Percentiles rank a stretch among this genome's conserved stretches.
Evolutionary conservation across 768 basidiomycete species (phyloP).

Genomic region (Suillus brevipes): DNA sequence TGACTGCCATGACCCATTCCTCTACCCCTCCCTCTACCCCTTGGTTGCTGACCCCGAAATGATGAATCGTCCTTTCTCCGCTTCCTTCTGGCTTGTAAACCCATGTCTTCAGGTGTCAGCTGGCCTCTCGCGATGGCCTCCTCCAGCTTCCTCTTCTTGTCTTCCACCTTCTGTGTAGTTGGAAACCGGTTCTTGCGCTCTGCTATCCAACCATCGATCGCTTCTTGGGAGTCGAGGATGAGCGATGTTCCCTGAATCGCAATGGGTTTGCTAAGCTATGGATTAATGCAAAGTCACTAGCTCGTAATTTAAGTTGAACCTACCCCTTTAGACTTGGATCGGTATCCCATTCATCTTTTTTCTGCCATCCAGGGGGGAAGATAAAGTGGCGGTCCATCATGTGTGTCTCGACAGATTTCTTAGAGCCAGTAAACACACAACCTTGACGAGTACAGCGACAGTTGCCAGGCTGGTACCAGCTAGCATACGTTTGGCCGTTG

Average conservation of each 20-base stretch:
- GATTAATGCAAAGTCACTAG: background rate
- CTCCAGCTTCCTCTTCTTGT: slow-evolving; percentile 78
- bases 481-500: slow-evolving; percentile 23
- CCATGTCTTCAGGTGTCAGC: slow-evolving; percentile 49
- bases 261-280: slow-evolving; percentile 56
- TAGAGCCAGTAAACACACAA: slow-evolving; percentile 71
- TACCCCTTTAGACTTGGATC: slow-evolving; percentile 82
- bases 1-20: slow-evolving; percentile 27
- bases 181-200: slow-evolving; percentile 91
- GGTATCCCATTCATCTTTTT: slow-evolving; percentile 72
- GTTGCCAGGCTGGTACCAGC: slow-evolving; percentile 68
- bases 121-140: slow-evolving; percentile 85
- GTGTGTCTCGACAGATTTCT: slow-evolving; percentile 72
- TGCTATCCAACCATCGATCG: slow-evolving; percentile 80
- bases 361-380: slow-evolving; percentile 73
- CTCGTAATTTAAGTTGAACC: slow-evolving; percentile 12
- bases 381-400: slow-evolving; percentile 92
- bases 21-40: slow-evolving; percentile 29
- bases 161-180: slow-evolving; percentile 61
- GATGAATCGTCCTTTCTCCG: slow-evolving; percentile 36
- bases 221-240: slow-evolving; percentile 76
- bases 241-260: slow-evolving; percentile 80
- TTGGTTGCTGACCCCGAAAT: slow-evolving; percentile 11
- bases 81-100: slow-evolving; percentile 42
- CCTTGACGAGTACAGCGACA: slow-evolving; percentile 57